phyloP scores from a whole-genome alignment of 78 protist species.

The Polysphondylium violaceum region DNA sequence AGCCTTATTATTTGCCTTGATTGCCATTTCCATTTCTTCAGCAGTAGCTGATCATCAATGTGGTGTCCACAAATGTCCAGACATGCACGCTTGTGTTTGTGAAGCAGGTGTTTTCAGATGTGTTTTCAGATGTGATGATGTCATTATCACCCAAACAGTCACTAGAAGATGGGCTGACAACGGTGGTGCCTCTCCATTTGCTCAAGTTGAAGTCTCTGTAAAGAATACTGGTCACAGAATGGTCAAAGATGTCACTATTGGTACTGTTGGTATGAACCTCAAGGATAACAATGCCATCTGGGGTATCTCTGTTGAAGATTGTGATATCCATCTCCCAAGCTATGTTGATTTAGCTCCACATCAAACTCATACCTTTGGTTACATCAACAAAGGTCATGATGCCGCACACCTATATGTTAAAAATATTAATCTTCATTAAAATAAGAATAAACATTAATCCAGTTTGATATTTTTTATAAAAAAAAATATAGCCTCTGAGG shows the following conservation, averaged over 20 bases:
- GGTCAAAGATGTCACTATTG: constrained; percentile 28
- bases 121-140: constrained; percentile 22
- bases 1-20: neutral
- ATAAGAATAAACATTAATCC: no score
- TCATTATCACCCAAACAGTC: constrained; percentile 3
- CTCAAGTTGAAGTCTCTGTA: constrained; percentile 40
- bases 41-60: constrained; percentile 15
- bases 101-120: constrained; percentile 16
- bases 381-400: constrained; percentile 1
- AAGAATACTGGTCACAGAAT: neutral
- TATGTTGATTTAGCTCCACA: neutral
- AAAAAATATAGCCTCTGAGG: no score
- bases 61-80: constrained; percentile 18
- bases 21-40: constrained; percentile 3
- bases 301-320: no score
- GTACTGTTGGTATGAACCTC: no score
- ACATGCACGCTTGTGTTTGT: constrained; percentile 31
- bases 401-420: constrained; percentile 11
- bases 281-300: neutral
- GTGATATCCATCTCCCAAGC: neutral
- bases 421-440: neutral
- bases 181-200: neutral
- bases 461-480: no score
- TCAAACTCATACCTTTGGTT: constrained; percentile 5
- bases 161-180: constrained; percentile 28